Conservation (phyloP, 768 basidiomycete genomes). For the Crassisporium funariophilum region DNA sequence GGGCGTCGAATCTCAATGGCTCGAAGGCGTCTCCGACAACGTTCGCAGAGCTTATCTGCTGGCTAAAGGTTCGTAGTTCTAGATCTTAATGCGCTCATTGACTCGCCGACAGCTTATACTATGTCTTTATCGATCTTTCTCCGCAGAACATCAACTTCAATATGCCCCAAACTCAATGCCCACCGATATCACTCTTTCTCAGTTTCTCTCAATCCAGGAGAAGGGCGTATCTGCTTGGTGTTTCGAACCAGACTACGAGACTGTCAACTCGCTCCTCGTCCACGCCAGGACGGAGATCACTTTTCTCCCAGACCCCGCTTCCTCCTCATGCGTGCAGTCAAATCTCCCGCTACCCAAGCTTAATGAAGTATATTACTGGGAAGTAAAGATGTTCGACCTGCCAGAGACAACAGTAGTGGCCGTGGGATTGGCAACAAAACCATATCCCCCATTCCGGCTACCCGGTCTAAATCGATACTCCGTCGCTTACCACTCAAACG, state of each 20-base stretch:
- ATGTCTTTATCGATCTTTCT: constrained; percentile 7
- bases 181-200: constrained; percentile 97
- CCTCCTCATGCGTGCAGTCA: constrained; percentile 93
- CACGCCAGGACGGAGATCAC: constrained; percentile 97
- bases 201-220: constrained; percentile 98
- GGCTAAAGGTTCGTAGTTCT: constrained; percentile 72
- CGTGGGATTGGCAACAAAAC: constrained; percentile 94
- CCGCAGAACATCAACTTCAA: constrained; percentile 75
- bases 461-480: constrained; percentile 86
- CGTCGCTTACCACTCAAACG: constrained; percentile 93
- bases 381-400: constrained; percentile 98
- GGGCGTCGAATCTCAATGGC: constrained; percentile 90
- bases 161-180: constrained; percentile 96
- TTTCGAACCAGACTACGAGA: constrained; percentile 98
- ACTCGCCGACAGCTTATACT: too few relatives aligned
- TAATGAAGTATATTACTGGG: constrained; percentile 99
- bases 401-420: constrained; percentile 86
- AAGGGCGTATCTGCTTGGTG: constrained; percentile 99
- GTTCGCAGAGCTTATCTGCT: constrained; percentile 73
- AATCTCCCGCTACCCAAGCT: constrained; percentile 96
- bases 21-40: constrained; percentile 75
- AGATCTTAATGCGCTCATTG: constrained; percentile 7
- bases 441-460: constrained; percentile 92
- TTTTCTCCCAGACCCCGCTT: constrained; percentile 94
- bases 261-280: constrained; percentile 88